These are phyloP conservation scores for Neurospora sp. DNA, from an alignment of 495 filamentous ascomycete species.

Conservation along the genomic window DNA sequence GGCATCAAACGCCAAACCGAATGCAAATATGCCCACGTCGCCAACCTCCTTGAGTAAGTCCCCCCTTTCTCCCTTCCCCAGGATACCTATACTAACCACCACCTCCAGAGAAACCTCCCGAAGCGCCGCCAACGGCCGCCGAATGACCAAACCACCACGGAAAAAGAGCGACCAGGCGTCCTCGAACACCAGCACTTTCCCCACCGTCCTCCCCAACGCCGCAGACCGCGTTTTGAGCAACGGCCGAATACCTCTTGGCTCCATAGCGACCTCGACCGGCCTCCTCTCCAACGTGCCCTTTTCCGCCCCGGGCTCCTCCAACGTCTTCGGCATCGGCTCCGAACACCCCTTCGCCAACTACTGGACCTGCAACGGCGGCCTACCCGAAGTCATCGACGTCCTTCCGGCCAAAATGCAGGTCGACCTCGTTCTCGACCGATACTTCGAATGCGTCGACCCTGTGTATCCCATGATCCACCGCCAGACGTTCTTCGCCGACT, in stretches of 20 bases:
- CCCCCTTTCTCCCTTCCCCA: not conserved
- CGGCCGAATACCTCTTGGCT: constrained; percentile 26
- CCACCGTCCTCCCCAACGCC: constrained; percentile 28
- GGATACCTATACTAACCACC: not conserved
- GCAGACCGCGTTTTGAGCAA: constrained; percentile 33
- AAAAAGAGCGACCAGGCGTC: constrained; percentile 19
- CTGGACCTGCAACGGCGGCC: constrained; percentile 62
- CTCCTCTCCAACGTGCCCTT: constrained; percentile 59
- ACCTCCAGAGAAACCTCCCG: constrained; percentile 36
- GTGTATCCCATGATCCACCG: constrained; percentile 64
- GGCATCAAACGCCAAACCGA: constrained; percentile 58
- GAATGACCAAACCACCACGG: constrained; percentile 50
- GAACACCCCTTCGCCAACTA: constrained; percentile 67
- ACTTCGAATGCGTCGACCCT: constrained; percentile 64
- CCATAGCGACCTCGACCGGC: constrained; percentile 40
- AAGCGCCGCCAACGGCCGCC: constrained; percentile 38
- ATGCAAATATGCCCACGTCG: constrained; percentile 57
- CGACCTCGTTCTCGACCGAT: constrained; percentile 56
- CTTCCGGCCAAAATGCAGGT: constrained; percentile 60
- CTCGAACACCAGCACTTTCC: constrained; percentile 9
- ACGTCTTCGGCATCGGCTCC: constrained; percentile 57
- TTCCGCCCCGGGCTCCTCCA: constrained; percentile 49
- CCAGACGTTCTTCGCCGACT: constrained; percentile 56
- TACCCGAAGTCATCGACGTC: constrained; percentile 59
- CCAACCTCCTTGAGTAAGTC: constrained; percentile 57